A percentile compares a stretch with the other conserved stretches of the same genome.
Conservation (phyloP, 495 filamentous ascomycete species). For the Bathelium albidoporum region DNA sequence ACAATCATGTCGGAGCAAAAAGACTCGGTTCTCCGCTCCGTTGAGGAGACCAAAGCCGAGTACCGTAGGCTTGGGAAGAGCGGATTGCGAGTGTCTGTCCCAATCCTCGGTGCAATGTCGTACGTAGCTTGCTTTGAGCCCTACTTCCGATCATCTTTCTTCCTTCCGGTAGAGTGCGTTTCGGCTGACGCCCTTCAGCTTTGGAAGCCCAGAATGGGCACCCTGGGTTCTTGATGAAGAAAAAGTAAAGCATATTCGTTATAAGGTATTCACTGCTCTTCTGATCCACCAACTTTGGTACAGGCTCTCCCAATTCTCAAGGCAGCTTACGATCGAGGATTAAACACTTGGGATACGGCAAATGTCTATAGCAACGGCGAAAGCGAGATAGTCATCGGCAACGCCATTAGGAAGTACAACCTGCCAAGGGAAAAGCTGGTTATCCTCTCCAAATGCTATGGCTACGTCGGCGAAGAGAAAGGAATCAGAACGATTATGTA, state of each 20-base stretch:
- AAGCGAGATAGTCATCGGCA: constrained; percentile 38
- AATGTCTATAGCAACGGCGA: constrained; percentile 38
- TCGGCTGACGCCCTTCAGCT: constrained; percentile 20
- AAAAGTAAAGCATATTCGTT: constrained; percentile 12
- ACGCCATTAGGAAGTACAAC: constrained; percentile 38
- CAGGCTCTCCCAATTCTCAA: constrained; percentile 32
- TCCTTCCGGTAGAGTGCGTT: background rate
- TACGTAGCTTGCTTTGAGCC: too few species aligned
- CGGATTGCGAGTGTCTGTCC: constrained; percentile 38
- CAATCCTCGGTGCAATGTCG: constrained; percentile 39
- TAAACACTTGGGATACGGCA: constrained; percentile 32
- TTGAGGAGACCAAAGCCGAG: constrained; percentile 32
- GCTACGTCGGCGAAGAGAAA: constrained; percentile 28
- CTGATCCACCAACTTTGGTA: background rate
- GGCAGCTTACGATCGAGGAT: constrained; percentile 38
- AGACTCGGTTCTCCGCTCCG: constrained; percentile 18
- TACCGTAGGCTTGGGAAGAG: constrained; percentile 35
- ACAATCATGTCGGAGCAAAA: constrained; percentile 13
- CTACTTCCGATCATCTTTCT: too few species aligned
- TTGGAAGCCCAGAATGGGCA: constrained; percentile 32
- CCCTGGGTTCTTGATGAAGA: constrained; percentile 40
- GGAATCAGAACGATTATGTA: constrained; percentile 22
- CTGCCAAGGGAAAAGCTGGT: constrained; percentile 39
- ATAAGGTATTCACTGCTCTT: background rate
- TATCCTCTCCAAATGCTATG: constrained; percentile 38